Conservation (phyloP, 2,329 filamentous ascomycete species). For the Sordariomycetes sp. region DNA sequence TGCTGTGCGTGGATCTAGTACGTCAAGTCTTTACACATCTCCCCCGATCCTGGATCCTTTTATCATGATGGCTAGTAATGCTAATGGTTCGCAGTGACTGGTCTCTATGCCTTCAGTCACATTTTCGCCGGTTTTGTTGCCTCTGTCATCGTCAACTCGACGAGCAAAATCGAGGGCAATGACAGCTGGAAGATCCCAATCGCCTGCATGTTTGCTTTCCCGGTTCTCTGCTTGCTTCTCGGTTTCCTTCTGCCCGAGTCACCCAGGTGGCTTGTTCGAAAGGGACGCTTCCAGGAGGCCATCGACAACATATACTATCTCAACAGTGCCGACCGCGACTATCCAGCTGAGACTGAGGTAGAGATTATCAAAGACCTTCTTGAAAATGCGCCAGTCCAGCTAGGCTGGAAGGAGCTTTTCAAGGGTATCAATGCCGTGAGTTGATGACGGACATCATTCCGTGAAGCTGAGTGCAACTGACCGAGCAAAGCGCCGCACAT, state of each 20-base stretch:
- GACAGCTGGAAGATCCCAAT: slow-evolving; percentile 11
- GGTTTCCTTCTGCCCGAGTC: slow-evolving; percentile 13
- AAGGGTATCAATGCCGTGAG: slow-evolving; percentile 7
- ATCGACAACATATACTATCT: slow-evolving; percentile 8
- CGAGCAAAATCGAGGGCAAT: slow-evolving; percentile 8
- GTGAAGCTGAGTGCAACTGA: background rate
- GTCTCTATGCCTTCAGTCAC: slow-evolving; percentile 10
- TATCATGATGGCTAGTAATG: background rate
- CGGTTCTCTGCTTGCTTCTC: slow-evolving; percentile 7
- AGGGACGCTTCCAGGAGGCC: slow-evolving; percentile 8
- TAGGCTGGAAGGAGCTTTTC: slow-evolving; percentile 4
- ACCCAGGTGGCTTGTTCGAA: slow-evolving; percentile 12
- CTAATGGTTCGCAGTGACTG: slow-evolving; percentile 4
- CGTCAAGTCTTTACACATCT: background rate
- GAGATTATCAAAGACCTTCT: slow-evolving; percentile 8
- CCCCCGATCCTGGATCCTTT: too few relatives aligned
- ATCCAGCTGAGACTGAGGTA: slow-evolving; percentile 9
- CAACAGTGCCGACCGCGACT: slow-evolving; percentile 5
- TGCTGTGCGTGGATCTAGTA: slow-evolving; percentile 8
- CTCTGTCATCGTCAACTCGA: slow-evolving; percentile 11
- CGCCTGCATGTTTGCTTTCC: slow-evolving; percentile 9
- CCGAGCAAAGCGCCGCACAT: slow-evolving; percentile 1
- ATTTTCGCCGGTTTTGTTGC: slow-evolving; percentile 11
- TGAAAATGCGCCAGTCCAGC: slow-evolving; percentile 9
- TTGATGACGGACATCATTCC: background rate